Base-by-base conservation (phyloP, 2,329 filamentous ascomycete genomes). In the Pyrenophora seminiperda region DNA sequence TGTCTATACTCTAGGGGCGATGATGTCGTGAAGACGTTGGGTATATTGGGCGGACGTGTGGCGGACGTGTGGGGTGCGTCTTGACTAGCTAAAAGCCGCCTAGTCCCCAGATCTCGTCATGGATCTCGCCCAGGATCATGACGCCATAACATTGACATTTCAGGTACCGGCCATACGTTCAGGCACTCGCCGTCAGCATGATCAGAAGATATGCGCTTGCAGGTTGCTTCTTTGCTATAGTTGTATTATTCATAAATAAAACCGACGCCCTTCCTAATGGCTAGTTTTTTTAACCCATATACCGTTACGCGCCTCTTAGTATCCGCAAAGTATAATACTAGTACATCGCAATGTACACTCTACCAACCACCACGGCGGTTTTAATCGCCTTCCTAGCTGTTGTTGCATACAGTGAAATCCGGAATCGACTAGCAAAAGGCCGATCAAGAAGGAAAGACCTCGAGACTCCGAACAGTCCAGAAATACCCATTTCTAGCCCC, bases 361-460 rank as follows among this genome's bases (percentile, higher is more conserved):
- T 61, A 43, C 58, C 55, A 38, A 64, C 58, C 27, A 63, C 59
- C n/a, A 52, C 51, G 13, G 61, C 59, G 2, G 41, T 61, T n/a
- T 38, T 63, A 9, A 51, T 63, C 22, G 54, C 58, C 1, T 63
- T 64, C 19, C 41, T 63, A n/a, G 59, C 59, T 0, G 15, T 61
- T 9, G 18, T 62, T 20, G 59, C 58, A 4, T 64, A 61, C 36
- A 53, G 42, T 14, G 51, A 59, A 37, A 27, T 62, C 19, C 39
- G 48, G 5, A 62, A 56, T 33, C 54, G 54, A 15, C 27, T 61
- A 4, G 45, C 53, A 4, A 63, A 56, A 41, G 50, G 53, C 20
- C 33, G 50, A 20, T 36, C 58, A 27, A 58, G 36, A 39, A 55
- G 39, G 15, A 63, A 56, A 30, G 58, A 64, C 38, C 50, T 53